A percentile compares a stretch with the other conserved stretches of the same genome.
These are phyloP conservation scores for Talaromyces sp. DNA, from an alignment of 2,329 filamentous ascomycete species.

Conservation along the genomic window DNA sequence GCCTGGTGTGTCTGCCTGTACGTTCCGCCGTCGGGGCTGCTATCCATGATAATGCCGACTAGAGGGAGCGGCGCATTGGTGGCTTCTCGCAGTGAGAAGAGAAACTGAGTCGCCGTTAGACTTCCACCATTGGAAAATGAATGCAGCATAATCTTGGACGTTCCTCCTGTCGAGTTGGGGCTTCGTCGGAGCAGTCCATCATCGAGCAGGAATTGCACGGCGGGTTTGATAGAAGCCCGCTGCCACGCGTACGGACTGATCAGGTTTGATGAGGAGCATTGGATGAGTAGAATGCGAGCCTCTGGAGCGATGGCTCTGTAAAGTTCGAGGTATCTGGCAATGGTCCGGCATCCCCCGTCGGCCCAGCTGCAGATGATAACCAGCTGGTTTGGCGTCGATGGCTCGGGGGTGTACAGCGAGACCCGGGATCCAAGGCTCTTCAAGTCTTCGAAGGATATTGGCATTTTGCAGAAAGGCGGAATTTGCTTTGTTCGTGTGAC, in stretches of 20 bases:
- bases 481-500: not conserved
- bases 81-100: constrained; percentile 13
- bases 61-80: constrained; percentile 14
- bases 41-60: constrained; percentile 21
- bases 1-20: constrained; percentile 14
- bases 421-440: not conserved
- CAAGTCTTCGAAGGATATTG: not conserved
- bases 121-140: constrained; percentile 31
- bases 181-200: not conserved
- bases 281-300: constrained; percentile 24
- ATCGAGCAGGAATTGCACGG: constrained; percentile 6
- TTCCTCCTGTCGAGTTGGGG: not conserved
- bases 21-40: constrained; percentile 20
- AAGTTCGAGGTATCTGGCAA: constrained; percentile 26
- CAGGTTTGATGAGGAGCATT: constrained; percentile 18
- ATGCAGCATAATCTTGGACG: constrained; percentile 21
- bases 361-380: constrained; percentile 25
- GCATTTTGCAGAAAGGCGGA: not conserved
- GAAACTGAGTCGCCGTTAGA: constrained; percentile 19
- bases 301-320: constrained; percentile 22
- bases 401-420: not conserved
- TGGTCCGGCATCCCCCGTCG: constrained; percentile 24
- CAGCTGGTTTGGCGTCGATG: constrained; percentile 4
- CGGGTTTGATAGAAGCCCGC: constrained; percentile 5
- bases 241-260: constrained; percentile 13